A percentile compares a stretch with the other conserved stretches of the same genome.
Conservation (phyloP, 208 protist genomes). For the Sergeia podlipaevii region DNA sequence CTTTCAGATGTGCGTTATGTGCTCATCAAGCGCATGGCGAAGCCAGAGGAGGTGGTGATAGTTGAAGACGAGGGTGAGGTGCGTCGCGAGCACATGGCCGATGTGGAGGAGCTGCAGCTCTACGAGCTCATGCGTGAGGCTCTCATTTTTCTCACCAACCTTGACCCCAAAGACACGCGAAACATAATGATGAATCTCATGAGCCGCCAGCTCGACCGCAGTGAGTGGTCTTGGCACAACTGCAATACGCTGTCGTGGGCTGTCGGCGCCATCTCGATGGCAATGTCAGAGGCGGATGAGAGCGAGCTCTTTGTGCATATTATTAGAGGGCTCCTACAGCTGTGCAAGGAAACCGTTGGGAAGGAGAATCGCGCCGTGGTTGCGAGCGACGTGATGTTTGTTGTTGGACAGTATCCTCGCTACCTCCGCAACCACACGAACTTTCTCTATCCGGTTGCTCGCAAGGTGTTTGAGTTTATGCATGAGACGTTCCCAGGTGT, state of each 20-base stretch:
- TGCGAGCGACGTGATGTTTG: conserved; percentile 99
- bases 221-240: conserved; percentile 95
- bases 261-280: conserved; percentile 97
- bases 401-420: conserved; percentile 99
- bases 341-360: conserved; percentile 95
- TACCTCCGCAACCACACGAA: conserved; percentile 97
- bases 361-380: conserved; percentile 99
- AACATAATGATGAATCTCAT: conserved; percentile 94
- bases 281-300: conserved; percentile 96
- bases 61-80: conserved; percentile 98
- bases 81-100: conserved; percentile 94
- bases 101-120: conserved; percentile 96
- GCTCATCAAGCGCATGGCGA: conserved; percentile 98
- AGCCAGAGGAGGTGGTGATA: conserved; percentile 99
- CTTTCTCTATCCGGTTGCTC: conserved; percentile 98
- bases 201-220: conserved; percentile 75
- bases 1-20: conserved; percentile 92
- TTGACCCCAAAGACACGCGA: conserved; percentile 94
- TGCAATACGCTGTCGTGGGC: conserved; percentile 99
- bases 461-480: conserved; percentile 99
- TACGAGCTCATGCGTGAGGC: conserved; percentile 98
- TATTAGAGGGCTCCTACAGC: conserved; percentile 96
- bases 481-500: conserved; percentile 98
- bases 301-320: conserved; percentile 97
- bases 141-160: conserved; percentile 97